Base-by-base conservation (phyloP, 768 basidiomycete species). In the Hypholoma fasciculare region DNA sequence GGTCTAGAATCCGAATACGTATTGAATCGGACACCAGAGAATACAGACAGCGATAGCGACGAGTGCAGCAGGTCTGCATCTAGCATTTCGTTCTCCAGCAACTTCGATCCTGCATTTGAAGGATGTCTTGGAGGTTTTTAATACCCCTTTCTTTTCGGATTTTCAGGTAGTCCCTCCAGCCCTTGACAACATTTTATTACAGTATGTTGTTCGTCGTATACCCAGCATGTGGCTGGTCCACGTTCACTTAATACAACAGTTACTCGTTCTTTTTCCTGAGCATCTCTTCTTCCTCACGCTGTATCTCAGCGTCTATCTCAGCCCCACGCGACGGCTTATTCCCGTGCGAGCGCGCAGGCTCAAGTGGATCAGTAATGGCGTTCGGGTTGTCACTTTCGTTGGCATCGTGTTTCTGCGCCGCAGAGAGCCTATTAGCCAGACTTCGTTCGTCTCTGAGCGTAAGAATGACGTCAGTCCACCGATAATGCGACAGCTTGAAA, bases 311-410 rank as follows among this genome's bases (percentile, higher is more conserved):
- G 63, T 87, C 86, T n/a, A 84, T 76, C 65, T 80, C 68, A 1
- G 84, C 86, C 0, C 85, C 84, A 39, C 76, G 70, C 0, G 83
- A 84, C 0, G 86, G 85, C 59, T 85, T 71, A 61, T 87, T 78
- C 0, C 84, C 82, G 53, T 86, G 85, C 14, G 73, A 66, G n/a
- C 67, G 69, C 1, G 83, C 84, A 9, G 81, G 81, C 46, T 74
- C 75, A 26, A 81, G 65, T 12, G 85, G 84, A 55, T 85, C 77
- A 0, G 69, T 67, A 30, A 73, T 66, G 0, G 75, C 75, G 42
- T 74, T 65, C 5, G 63, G 56, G 40, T 75, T 71, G 44, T 75
- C 73, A 26, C 73, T 71, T n/a, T 74, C 52, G 46, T 75, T 69
- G 13, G 59, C 60, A 9, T 70, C 68, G 5, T 56, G 58, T 42